phyloP scores from a whole-genome alignment of 2,329 filamentous ascomycete genomes.

The Colletotrichum salicis region DNA sequence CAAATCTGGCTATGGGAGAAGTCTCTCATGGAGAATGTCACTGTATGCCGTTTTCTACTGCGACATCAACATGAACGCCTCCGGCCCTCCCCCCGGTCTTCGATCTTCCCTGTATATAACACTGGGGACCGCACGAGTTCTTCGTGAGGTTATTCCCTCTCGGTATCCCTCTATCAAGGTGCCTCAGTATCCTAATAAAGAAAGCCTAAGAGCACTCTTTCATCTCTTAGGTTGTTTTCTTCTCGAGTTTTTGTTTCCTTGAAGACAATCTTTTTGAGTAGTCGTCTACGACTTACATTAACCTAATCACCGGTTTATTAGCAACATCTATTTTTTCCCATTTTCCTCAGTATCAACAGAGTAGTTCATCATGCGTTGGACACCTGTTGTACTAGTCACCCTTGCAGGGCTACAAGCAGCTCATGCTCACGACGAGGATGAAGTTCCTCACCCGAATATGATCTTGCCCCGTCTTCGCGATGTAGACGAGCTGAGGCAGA shows the following conservation, averaged over 20 bases:
- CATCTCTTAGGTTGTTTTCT: not conserved
- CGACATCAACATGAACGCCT: slow-evolving; percentile 4
- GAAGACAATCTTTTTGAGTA: not conserved
- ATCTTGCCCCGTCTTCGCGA: slow-evolving; percentile 6
- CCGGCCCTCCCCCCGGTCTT: not conserved
- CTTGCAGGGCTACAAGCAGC: slow-evolving; percentile 40
- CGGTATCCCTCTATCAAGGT: slow-evolving; percentile 13
- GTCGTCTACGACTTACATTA: not conserved
- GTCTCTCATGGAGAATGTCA: not conserved
- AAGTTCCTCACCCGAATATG: slow-evolving; percentile 31
- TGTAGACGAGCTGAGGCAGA: slow-evolving; percentile 13
- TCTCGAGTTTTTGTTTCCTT: not conserved
- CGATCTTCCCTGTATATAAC: slow-evolving; percentile 22
- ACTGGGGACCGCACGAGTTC: not conserved
- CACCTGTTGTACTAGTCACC: slow-evolving; percentile 39
- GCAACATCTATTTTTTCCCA: not conserved
- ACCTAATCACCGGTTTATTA: not conserved
- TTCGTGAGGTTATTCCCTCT: not conserved
- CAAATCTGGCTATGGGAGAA: not conserved
- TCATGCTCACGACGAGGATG: slow-evolving; percentile 41
- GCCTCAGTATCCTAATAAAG: not conserved
- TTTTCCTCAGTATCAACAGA: not conserved
- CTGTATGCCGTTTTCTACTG: slow-evolving; percentile 20
- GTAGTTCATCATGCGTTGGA: slow-evolving; percentile 40
- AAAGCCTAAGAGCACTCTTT: slow-evolving; percentile 11